Conservation (phyloP, 768 basidiomycete species). For the Mycena sanguinolenta region DNA sequence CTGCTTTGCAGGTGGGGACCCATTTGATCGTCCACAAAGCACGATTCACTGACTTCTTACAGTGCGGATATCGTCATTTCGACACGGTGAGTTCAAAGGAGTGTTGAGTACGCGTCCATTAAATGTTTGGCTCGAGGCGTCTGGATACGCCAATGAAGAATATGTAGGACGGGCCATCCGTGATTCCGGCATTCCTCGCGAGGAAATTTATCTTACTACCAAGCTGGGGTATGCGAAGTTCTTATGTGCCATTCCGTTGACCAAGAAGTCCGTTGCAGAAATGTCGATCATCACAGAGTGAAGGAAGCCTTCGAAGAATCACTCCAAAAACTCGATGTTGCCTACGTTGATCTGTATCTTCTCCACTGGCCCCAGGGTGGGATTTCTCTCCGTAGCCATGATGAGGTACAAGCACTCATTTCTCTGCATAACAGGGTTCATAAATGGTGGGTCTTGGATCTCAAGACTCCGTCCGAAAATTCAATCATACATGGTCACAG, state of each 20-base stretch:
- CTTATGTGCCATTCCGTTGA: background rate
- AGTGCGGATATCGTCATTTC: slow-evolving; percentile 63
- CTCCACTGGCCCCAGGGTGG: slow-evolving; percentile 44
- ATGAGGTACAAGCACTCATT: background rate
- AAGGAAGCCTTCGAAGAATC: slow-evolving; percentile 53
- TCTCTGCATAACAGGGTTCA: background rate
- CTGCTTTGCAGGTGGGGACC: slow-evolving; percentile 50
- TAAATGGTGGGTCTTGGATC: slow-evolving; percentile 15
- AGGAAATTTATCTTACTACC: slow-evolving; percentile 63
- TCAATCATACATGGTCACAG: background rate
- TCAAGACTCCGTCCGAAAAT: background rate
- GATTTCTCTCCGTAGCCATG: background rate
- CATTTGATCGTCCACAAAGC: background rate
- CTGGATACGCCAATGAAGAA: slow-evolving; percentile 57
- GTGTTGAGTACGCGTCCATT: too few relatives aligned
- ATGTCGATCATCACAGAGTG: slow-evolving; percentile 48
- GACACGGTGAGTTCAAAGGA: slow-evolving; percentile 48
- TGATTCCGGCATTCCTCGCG: slow-evolving; percentile 59
- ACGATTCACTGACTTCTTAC: background rate
- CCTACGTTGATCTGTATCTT: slow-evolving; percentile 58
- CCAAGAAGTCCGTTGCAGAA: slow-evolving; percentile 23
- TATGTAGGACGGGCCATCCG: slow-evolving; percentile 60
- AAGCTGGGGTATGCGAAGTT: slow-evolving; percentile 50
- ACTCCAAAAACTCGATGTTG: slow-evolving; percentile 51
- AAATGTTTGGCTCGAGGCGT: slow-evolving; percentile 35